These are phyloP conservation scores for Brasenia schreberi DNA, from an alignment of 164 flowering plant species.

Conservation along the genomic window DNA sequence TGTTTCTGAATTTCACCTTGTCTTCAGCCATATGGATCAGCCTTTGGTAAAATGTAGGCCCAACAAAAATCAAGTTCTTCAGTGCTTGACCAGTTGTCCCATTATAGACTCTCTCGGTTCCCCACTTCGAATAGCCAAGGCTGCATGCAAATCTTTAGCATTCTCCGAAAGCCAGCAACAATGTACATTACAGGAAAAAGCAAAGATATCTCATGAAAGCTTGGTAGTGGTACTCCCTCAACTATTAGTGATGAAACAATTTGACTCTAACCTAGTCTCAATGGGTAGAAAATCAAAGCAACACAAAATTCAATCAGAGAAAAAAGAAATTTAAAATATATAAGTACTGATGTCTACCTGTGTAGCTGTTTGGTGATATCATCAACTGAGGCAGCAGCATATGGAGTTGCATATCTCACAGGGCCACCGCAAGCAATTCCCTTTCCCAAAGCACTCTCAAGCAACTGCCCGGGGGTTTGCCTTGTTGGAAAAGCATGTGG, in stretches of 20 bases:
- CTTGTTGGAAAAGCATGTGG: constrained; percentile 98
- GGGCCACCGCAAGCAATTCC: constrained; percentile 74
- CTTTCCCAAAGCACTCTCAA: constrained; percentile 89
- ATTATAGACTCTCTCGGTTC: constrained; percentile 61
- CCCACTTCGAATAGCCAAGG: constrained; percentile 82
- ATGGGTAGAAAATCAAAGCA: no score
- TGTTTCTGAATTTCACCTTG: constrained; percentile 89
- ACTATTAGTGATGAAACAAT: no score
- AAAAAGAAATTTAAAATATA: no score
- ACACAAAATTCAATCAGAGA: no score
- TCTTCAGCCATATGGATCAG: constrained; percentile 92
- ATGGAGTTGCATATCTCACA: constrained; percentile 72
- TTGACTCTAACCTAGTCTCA: no score
- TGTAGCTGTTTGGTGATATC: constrained; percentile 80
- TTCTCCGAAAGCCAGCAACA: no score
- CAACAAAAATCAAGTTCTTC: constrained; percentile 53
- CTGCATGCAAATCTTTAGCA: constrained; percentile 18
- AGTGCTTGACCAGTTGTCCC: constrained; percentile 78
- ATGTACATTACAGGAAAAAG: no score
- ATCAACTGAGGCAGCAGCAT: constrained; percentile 65
- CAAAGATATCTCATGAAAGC: no score
- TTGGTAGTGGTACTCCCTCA: no score
- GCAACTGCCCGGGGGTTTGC: constrained; percentile 91
- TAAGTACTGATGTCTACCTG: constrained; percentile 27
- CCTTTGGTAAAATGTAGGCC: constrained; percentile 88